phyloP scores from a whole-genome alignment of 306 rosid genomes.

The Gastrolobium bilobum region DNA sequence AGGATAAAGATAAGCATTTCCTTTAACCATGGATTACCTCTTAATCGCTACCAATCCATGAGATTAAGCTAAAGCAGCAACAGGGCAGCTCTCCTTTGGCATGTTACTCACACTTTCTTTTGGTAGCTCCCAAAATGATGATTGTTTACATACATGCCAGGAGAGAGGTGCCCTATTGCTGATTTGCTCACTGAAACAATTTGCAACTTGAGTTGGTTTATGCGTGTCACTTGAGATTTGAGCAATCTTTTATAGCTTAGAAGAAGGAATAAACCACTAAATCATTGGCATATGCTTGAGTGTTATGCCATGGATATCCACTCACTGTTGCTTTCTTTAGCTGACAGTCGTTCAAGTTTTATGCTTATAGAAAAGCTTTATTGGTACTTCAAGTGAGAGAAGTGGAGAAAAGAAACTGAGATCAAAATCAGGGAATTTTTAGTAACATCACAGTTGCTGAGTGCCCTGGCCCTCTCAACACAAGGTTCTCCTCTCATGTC shows the following conservation, averaged over 20 bases:
- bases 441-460: not conserved
- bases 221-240: not conserved
- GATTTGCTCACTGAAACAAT: conserved; percentile 37
- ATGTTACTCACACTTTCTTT: conserved; percentile 32
- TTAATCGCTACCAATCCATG: not conserved
- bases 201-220: not conserved
- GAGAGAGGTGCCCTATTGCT: conserved; percentile 53
- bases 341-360: not conserved
- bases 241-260: conserved; percentile 31
- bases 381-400: conserved; percentile 1
- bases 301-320: conserved; percentile 48
- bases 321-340: conserved; percentile 24
- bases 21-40: conserved; percentile 27
- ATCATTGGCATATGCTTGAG: conserved; percentile 54
- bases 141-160: conserved; percentile 50
- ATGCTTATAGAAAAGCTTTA: conserved; percentile 26
- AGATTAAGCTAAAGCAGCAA: conserved; percentile 56
- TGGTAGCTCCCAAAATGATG: not conserved
- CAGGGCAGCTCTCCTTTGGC: conserved; percentile 75
- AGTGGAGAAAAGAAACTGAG: conserved; percentile 43
- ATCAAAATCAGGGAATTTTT: not conserved
- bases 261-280: conserved; percentile 53
- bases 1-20: conserved; percentile 7
- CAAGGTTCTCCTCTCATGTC: not conserved
- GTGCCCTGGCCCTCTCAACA: not conserved